Conservation (phyloP, 176 grass and related monocot species). For the Puya raimondii region DNA sequence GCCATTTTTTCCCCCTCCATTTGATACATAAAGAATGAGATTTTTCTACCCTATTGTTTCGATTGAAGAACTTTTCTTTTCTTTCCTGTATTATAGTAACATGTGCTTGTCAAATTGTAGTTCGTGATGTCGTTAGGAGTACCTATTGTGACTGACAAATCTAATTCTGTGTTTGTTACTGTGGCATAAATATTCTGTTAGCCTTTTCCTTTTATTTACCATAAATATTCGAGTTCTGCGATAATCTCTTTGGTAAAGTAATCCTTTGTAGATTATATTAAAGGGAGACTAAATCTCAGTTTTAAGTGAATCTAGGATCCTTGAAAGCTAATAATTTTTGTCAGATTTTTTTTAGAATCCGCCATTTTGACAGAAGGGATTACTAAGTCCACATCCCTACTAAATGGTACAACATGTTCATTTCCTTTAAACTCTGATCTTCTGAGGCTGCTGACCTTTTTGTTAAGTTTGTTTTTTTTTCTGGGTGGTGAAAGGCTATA, state of each 20-base stretch:
- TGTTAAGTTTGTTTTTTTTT: not conserved
- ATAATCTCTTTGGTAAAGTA: too few relatives aligned
- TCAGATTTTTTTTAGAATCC: too few relatives aligned
- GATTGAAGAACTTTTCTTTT: not conserved
- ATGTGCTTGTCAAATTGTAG: not conserved
- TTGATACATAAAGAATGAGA: not conserved
- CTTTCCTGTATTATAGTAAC: slow-evolving; percentile 11
- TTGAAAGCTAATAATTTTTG: too few relatives aligned
- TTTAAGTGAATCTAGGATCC: too few relatives aligned
- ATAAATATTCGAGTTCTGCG: too few relatives aligned
- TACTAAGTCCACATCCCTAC: not conserved
- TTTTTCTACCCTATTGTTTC: not conserved
- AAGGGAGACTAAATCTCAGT: too few relatives aligned
- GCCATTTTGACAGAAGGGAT: too few relatives aligned
- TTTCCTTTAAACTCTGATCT: not conserved
- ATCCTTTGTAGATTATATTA: too few relatives aligned
- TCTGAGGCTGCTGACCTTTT: not conserved
- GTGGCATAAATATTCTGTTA: not conserved
- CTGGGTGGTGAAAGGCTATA: not conserved
- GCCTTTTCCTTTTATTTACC: too few relatives aligned
- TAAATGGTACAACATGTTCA: not conserved
- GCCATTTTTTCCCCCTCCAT: not conserved
- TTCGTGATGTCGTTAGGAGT: not conserved
- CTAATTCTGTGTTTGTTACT: too few relatives aligned
- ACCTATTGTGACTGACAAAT: too few relatives aligned